Evolutionary conservation across 306 rosid species (phyloP), one percentile per base, ranked within the genome.

Genomic region (Castanea sativa): DNA sequence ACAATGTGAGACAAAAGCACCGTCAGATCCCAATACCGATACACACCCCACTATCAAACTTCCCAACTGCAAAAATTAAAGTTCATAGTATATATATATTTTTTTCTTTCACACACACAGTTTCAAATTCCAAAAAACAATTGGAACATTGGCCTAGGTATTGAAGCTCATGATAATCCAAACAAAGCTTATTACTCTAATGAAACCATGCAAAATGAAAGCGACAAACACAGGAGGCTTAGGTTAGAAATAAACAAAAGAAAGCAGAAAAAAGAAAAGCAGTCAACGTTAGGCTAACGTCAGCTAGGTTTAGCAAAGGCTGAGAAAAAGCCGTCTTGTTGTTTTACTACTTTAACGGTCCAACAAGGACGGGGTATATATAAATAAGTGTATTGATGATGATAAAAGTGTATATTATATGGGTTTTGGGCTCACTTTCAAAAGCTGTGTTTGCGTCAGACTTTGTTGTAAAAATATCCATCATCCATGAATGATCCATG

Each of bases 241-340:
- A 57, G 57, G 4, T 41, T 2, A 25, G 51, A 51, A n/a, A 30
- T 56, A 57, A 61, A 3, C 11, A 25, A 38, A 20, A 53, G 55
- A 65, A 53, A 63, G 56, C 15, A 61, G 14, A 4, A 55, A 21
- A 78, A 53, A 72, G 29, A 87, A 87, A 89, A 81, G 87, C 87
- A 81, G 89, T 89, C 89, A 91, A 87, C 87, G 68, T 71, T 71
- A 80, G 73, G 84, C 72, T 74, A 77, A 90, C 94, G 92, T 92
- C 97, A 90, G 88, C 92, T 4, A 73, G 80, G n/a, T 71, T 21
- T 79, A 92, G 87, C 91, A 90, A 90, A 90, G 85, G 83, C 92
- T 87, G 91, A 81, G 89, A 79, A 49, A 90, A 92, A 88, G 91
- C 91, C 94, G 89, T 88, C 90, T 80, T 92, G 88, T 88, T 86